phyloP scores from a whole-genome alignment of 208 protist genomes.

The Acanthamoeba lenticulata region DNA sequence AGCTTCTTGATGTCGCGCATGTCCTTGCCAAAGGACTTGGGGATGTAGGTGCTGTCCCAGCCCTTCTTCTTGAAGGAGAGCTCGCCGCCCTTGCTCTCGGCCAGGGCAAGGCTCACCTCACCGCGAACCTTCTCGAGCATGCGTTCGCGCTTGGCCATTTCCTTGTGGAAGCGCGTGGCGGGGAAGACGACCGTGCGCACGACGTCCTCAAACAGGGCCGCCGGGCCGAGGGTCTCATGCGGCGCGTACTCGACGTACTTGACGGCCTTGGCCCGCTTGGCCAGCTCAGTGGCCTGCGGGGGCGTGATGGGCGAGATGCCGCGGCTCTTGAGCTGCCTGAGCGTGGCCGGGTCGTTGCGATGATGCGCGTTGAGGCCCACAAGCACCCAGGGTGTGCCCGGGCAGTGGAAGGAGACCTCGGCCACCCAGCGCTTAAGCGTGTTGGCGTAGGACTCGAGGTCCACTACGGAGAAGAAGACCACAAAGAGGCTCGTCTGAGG shows the following conservation, averaged over 20 bases:
- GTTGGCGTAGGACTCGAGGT: conserved; percentile 16
- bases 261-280: conserved; percentile 51
- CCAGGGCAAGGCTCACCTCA: conserved; percentile 4
- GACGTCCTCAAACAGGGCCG: not conserved
- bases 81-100: not conserved
- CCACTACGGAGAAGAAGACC: conserved; percentile 59
- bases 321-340: not conserved
- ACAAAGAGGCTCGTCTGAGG: conserved; percentile 9
- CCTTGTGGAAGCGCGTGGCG: conserved; percentile 3
- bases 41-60: conserved; percentile 48
- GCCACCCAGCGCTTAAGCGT: conserved; percentile 71
- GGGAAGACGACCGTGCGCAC: not conserved
- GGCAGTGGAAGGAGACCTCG: conserved; percentile 72
- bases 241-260: conserved; percentile 27
- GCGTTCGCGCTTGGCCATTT: conserved; percentile 30
- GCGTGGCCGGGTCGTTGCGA: conserved; percentile 50
- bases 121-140: conserved; percentile 37
- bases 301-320: not conserved
- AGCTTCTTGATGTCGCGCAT: conserved; percentile 23
- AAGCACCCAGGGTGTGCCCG: conserved; percentile 69
- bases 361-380: conserved; percentile 74
- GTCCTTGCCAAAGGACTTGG: conserved; percentile 63
- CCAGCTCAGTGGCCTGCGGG: not conserved
- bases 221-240: not conserved
- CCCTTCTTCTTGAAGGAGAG: conserved; percentile 43